Evolutionary conservation across 2,329 filamentous ascomycete genomes (phyloP), one percentile per base, ranked within the genome.

Genomic region (Bipolaris victoriae): DNA sequence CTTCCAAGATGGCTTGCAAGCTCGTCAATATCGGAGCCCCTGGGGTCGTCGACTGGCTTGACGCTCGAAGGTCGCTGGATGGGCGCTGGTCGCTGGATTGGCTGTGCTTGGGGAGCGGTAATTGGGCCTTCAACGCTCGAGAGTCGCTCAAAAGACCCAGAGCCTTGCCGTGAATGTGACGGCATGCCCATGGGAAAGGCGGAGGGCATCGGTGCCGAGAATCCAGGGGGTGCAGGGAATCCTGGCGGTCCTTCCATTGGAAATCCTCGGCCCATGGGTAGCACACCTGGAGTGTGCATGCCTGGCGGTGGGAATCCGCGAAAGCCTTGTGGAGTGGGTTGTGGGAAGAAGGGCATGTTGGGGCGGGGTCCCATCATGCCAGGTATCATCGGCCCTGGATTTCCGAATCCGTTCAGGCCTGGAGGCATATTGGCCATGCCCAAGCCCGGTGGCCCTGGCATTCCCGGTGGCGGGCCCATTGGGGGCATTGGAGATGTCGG

Each of bases 31-130:
- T 89, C 41, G 2, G 22, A 26, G 7, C 40, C 40, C 11, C 41
- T 87, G 24, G 83, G 71, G 18, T 80, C 77, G 40, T 83, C 83
- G 52, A 80, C 80, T 29, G 84, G 84, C 60, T 83, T 82, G 9
- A 83, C 86, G 73, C 92, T 97, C 15, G 88, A 88, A 0, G 95
- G 94, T 33, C 92, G 86, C 61, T 94, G 91, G 62, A 98, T 97
- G 0, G 94, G 94, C 22, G 90, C 86, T 24, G 93, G 94, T 52
- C 92, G 86, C 44, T 89, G 85, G 59, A 96, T 94, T 1, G 91
- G 90, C 61, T 92, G 88, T 33, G 88, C 82, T 52, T 86, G 81
- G 10, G 81, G 76, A 24, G 79, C 76, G 7, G 60, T 67, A 50
- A 74, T 73, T 31, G 82, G 78, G 15, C 81, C 80, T 7, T 93